These are phyloP conservation scores for Thinopyrum elongatum DNA, from an alignment of 176 grass and related monocot genomes.

Conservation along the genomic window DNA sequence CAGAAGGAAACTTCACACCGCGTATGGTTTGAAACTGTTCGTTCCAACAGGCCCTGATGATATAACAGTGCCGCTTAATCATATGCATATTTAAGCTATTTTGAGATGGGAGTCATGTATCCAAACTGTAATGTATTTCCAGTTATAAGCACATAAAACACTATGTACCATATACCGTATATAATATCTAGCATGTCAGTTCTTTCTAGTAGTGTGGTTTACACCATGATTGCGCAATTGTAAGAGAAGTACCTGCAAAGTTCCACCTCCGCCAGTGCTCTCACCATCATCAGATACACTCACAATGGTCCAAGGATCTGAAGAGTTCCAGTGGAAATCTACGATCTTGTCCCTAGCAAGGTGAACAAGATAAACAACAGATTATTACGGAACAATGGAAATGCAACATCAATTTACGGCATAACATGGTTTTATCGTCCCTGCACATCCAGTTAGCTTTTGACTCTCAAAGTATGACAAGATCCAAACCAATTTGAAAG, in stretches of 20 bases:
- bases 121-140: neutral
- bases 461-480: neutral
- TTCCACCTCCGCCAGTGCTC: slow-evolving; percentile 95
- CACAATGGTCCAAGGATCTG: slow-evolving; percentile 94
- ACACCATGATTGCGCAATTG: slow-evolving; percentile 10
- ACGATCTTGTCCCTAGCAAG: slow-evolving; percentile 71
- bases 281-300: slow-evolving; percentile 97
- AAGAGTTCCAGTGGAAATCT: slow-evolving; percentile 95
- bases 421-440: neutral
- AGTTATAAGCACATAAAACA: neutral
- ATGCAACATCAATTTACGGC: neutral
- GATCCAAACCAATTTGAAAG: neutral
- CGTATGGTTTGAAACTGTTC: neutral
- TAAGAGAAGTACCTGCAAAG: slow-evolving; percentile 72
- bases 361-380: neutral
- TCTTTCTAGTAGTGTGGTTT: neutral
- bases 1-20: neutral
- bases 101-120: neutral
- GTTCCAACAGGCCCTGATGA: neutral
- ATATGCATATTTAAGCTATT: neutral
- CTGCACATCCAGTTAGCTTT: slow-evolving; percentile 4
- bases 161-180: neutral
- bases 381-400: neutral
- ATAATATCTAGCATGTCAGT: neutral
- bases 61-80: neutral